Evolutionary conservation across 2,329 filamentous ascomycete species (phyloP).

Genomic region (Penicillium griseofulvum): DNA sequence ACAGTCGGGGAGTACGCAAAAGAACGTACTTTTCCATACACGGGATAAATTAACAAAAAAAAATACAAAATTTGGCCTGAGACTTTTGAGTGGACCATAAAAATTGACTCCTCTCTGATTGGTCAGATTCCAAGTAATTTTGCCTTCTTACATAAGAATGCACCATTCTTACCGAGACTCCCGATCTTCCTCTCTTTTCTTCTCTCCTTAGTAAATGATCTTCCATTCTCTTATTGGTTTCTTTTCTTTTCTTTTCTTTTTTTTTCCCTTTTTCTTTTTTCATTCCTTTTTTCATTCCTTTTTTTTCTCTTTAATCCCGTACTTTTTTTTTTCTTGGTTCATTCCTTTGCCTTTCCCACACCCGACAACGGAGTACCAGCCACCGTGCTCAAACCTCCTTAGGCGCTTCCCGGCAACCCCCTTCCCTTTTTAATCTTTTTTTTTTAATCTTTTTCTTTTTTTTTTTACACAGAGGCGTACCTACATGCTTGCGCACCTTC

Average conservation of each 20-base stretch:
- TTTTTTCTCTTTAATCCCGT: background rate
- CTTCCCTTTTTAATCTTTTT: conserved; percentile 14
- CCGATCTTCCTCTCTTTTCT: conserved; percentile 8
- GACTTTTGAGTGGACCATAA: conserved; percentile 2
- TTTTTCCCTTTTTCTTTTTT: background rate
- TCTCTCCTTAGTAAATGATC: conserved; percentile 16
- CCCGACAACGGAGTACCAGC: conserved; percentile 25
- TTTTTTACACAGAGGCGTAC: conserved; percentile 23
- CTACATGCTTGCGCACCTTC: conserved; percentile 18
- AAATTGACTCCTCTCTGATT: background rate
- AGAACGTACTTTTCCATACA: background rate
- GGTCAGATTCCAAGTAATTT: background rate
- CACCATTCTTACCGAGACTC: conserved; percentile 19
- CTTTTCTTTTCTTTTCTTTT: background rate
- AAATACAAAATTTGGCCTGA: background rate
- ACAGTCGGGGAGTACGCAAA: conserved; percentile 20
- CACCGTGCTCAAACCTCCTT: conserved; percentile 29
- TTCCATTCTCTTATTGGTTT: conserved; percentile 5
- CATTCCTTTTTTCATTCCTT: background rate
- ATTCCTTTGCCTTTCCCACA: conserved; percentile 28
- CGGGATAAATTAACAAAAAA: conserved; percentile 3
- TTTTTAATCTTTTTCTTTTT: conserved; percentile 1
- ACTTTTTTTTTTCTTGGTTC: conserved; percentile 17
- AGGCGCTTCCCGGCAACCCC: conserved; percentile 11
- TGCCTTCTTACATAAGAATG: conserved; percentile 14